phyloP scores from a whole-genome alignment of 371 early-diverging fungal species.

The Parasitella parasitica region DNA sequence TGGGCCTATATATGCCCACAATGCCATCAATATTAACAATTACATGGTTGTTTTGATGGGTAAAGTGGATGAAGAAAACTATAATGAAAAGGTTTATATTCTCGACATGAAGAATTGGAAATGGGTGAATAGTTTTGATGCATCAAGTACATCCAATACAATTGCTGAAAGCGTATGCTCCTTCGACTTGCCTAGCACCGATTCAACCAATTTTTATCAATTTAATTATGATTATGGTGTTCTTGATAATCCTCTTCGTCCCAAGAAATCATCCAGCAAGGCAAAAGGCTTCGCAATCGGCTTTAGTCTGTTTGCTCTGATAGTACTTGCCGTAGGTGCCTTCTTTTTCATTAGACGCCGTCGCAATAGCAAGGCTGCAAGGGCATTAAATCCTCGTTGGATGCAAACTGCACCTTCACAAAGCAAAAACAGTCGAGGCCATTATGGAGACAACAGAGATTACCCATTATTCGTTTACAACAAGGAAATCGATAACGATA shows the following conservation, averaged over 20 bases:
- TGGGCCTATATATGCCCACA: slow-evolving; percentile 33
- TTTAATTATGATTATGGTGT: slow-evolving; percentile 17
- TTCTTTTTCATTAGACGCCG: slow-evolving; percentile 20
- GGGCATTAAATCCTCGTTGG: slow-evolving; percentile 43
- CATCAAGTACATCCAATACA: background rate
- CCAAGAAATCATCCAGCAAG: background rate
- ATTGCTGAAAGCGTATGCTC: slow-evolving; percentile 15
- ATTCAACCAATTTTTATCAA: slow-evolving; percentile 1
- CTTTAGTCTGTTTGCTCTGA: slow-evolving; percentile 14
- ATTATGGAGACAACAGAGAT: slow-evolving; percentile 19
- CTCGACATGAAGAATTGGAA: slow-evolving; percentile 40
- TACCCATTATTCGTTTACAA: slow-evolving; percentile 45
- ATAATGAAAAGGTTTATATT: slow-evolving; percentile 30
- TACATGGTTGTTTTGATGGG: slow-evolving; percentile 46
- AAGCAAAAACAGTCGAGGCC: background rate
- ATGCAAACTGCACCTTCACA: slow-evolving; percentile 13
- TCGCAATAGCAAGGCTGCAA: slow-evolving; percentile 16
- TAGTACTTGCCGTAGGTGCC: slow-evolving; percentile 11
- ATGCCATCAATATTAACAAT: slow-evolving; percentile 33
- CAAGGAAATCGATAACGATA: slow-evolving; percentile 24
- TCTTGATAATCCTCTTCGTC: slow-evolving; percentile 11
- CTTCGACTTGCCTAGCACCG: slow-evolving; percentile 23
- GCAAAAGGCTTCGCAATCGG: slow-evolving; percentile 37
- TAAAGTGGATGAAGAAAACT: slow-evolving; percentile 1
- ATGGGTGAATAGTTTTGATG: slow-evolving; percentile 30